Conservation (phyloP, 768 basidiomycete genomes). For the Brasilioporus rufonigricans region DNA sequence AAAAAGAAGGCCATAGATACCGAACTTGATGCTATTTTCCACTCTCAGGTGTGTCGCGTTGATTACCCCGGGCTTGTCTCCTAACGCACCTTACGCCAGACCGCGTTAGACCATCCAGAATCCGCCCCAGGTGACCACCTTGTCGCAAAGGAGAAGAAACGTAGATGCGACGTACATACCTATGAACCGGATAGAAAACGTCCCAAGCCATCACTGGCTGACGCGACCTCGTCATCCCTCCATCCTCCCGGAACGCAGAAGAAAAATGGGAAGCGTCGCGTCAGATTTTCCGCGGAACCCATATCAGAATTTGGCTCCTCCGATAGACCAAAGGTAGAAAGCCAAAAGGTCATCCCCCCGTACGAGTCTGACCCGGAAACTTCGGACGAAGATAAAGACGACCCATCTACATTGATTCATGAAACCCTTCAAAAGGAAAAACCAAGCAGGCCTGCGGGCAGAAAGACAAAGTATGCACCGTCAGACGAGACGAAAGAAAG, state of each 20-base stretch:
- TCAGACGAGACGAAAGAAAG: slow-evolving; percentile 68
- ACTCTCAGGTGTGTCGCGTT: slow-evolving; percentile 43
- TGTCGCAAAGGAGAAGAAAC: slow-evolving; percentile 8
- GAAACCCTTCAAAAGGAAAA: slow-evolving; percentile 47
- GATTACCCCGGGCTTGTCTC: background rate
- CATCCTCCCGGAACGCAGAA: slow-evolving; percentile 13
- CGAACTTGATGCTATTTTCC: slow-evolving; percentile 65
- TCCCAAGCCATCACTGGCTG: slow-evolving; percentile 3
- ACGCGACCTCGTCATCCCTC: slow-evolving; percentile 20
- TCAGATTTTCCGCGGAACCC: background rate
- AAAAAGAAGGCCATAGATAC: slow-evolving; percentile 47
- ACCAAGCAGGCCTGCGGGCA: slow-evolving; percentile 25
- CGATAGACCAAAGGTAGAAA: background rate
- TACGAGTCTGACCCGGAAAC: slow-evolving; percentile 30
- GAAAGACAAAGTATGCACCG: slow-evolving; percentile 52
- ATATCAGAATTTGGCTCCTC: background rate
- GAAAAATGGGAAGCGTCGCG: slow-evolving; percentile 13
- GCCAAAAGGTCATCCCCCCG: slow-evolving; percentile 2
- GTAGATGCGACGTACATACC: slow-evolving; percentile 9
- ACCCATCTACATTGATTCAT: slow-evolving; percentile 50
- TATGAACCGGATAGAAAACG: slow-evolving; percentile 21
- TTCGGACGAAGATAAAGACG: slow-evolving; percentile 35
- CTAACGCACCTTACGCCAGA: slow-evolving; percentile 10
- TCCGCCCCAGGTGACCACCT: slow-evolving; percentile 2
- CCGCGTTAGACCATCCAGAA: background rate